Percentiles rank a stretch among this genome's conserved stretches.
Conservation (phyloP, 306 rosid species). For the Parietaria judaica region DNA sequence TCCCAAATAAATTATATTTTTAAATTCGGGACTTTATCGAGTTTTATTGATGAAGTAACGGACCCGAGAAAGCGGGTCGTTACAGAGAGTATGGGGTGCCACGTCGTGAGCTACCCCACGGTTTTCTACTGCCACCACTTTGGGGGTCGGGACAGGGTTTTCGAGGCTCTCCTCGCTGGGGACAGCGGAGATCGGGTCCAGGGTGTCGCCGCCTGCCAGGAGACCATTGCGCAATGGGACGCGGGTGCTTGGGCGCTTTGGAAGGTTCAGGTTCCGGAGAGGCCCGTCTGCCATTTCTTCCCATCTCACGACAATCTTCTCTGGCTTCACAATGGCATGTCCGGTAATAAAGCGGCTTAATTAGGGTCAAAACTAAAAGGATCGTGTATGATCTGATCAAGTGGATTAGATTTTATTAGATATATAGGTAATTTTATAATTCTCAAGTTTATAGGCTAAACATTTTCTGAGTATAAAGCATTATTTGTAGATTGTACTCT, state of each 20-base stretch:
- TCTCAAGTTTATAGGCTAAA: too few relatives aligned
- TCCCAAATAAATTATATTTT: too few relatives aligned
- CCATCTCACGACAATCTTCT: background rate
- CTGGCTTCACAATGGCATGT: background rate
- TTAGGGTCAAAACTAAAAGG: background rate
- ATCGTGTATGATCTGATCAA: too few relatives aligned
- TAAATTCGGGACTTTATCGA: too few relatives aligned
- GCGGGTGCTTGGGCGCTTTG: conserved; percentile 27
- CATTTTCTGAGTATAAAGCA: too few relatives aligned
- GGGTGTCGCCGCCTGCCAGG: conserved; percentile 50
- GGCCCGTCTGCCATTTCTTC: background rate
- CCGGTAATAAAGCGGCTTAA: background rate
- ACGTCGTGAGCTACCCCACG: conserved; percentile 38
- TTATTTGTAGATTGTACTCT: too few relatives aligned
- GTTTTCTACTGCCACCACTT: conserved; percentile 50
- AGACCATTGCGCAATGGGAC: conserved; percentile 52
- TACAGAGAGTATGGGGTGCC: conserved; percentile 36
- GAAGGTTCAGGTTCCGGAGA: background rate
- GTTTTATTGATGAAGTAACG: too few relatives aligned
- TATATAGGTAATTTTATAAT: too few relatives aligned
- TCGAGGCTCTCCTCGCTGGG: conserved; percentile 37
- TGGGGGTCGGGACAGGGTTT: conserved; percentile 35
- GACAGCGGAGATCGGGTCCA: conserved; percentile 41
- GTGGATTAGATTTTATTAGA: too few relatives aligned
- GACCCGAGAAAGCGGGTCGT: too few relatives aligned